Evolutionary conservation across 257 asterid species (phyloP), one percentile per base, ranked within the genome.

Genomic region (Solanum megistacrolobum): DNA sequence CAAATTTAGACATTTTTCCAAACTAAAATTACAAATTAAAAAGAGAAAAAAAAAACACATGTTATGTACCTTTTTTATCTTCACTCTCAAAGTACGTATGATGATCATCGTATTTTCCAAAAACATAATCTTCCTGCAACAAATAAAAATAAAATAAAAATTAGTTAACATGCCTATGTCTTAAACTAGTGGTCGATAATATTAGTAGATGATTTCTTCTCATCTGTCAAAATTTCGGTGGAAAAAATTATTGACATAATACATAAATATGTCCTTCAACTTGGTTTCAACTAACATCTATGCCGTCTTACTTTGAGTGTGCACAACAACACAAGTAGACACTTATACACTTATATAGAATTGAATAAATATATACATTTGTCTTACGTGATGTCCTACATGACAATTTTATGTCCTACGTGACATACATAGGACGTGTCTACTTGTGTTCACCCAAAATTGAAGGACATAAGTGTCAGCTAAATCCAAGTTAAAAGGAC

Each of bases 31-130:
- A 18, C 65, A 55, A 55, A 55, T 55, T 55, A 55, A 55, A 55
- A 6, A 18, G 25, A 55, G 6, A 2, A 55, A 55, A 6, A n/a
- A n/a, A n/a, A n/a, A n/a, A n/a, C n/a, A n/a, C n/a, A n/a, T n/a
- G n/a, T n/a, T n/a, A 66, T 73, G 4, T 88, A 93, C 99, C 95
- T 92, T 87, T 91, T 92, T 87, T 91, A 9, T 92, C 94, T 52
- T 94, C 98, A 88, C 90, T 92, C 92, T 96, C 99, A 74, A 18
- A 91, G 89, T 89, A 96, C 18, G 99, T 93, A 55, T 95, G 98
- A 87, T 93, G 96, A 31, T 46, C 94, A 92, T 95, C 99, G 79
- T 92, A 96, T 87, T 89, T 88, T n/a, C 99, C 99, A 83, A 86
- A 92, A 76, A 65, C 62, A 92, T 85, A 96, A 66, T 96, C 98